Conservation (phyloP, 768 basidiomycete species). For the Dioszegia hungarica region DNA sequence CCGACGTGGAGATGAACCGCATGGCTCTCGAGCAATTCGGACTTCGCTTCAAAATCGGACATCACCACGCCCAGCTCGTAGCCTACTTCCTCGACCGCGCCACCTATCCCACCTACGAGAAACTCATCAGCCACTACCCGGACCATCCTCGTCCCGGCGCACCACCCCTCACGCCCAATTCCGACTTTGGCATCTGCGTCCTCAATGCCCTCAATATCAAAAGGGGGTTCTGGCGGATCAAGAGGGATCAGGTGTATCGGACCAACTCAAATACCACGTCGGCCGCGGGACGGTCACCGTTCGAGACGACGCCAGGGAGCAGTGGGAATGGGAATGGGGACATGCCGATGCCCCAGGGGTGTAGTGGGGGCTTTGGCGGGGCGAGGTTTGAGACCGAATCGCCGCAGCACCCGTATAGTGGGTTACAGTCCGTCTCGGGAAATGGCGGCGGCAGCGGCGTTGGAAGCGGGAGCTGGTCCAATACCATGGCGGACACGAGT, state of each 20-base stretch:
- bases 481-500: no score
- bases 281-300: constrained; percentile 26
- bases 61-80: constrained; percentile 40
- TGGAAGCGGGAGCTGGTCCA: no score
- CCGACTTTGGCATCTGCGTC: constrained; percentile 32
- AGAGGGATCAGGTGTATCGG: neutral
- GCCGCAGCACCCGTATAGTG: neutral
- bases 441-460: neutral
- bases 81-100: constrained; percentile 43
- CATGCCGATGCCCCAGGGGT: neutral
- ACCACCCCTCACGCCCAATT: constrained; percentile 22
- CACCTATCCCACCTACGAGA: constrained; percentile 32
- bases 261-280: neutral
- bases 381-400: constrained; percentile 3
- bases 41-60: constrained; percentile 35
- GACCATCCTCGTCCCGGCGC: constrained; percentile 40
- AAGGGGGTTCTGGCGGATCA: constrained; percentile 34
- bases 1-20: constrained; percentile 34
- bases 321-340: neutral
- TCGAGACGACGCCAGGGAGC: constrained; percentile 30
- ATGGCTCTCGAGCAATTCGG: constrained; percentile 36
- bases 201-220: constrained; percentile 41
- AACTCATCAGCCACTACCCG: constrained; percentile 38
- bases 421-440: neutral
- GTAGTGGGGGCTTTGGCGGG: neutral